Percentiles rank a stretch among this genome's conserved stretches.
Evolutionary conservation across 2,329 filamentous ascomycete species (phyloP).

Genomic region (Geoglossum cookeanum): DNA sequence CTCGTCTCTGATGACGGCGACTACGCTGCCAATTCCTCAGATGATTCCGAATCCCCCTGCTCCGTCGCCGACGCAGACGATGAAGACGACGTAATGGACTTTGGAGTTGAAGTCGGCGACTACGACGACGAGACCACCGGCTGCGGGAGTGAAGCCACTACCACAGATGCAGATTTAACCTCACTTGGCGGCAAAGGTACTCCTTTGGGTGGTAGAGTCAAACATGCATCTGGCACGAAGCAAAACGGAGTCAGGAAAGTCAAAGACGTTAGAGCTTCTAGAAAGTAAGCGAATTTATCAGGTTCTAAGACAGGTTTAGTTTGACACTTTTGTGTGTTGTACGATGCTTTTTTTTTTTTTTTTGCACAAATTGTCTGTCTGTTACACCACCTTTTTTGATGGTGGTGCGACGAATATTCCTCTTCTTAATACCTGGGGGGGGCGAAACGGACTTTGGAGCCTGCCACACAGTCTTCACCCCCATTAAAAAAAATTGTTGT

Average conservation of each 20-base stretch:
- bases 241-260: not conserved
- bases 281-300: not conserved
- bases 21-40: conserved; percentile 49
- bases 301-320: not conserved
- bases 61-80: conserved; percentile 32
- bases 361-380: too few relatives aligned
- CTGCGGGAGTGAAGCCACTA: conserved; percentile 9
- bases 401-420: too few relatives aligned
- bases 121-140: conserved; percentile 20
- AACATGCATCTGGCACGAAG: not conserved
- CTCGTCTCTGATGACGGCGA: conserved; percentile 67
- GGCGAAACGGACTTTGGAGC: too few relatives aligned
- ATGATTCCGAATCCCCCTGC: conserved; percentile 33
- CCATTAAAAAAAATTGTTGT: too few relatives aligned
- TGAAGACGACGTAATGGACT: conserved; percentile 26
- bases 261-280: not conserved
- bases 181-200: not conserved
- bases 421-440: too few relatives aligned
- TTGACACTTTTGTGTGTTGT: not conserved
- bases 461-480: too few relatives aligned
- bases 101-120: conserved; percentile 24
- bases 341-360: not conserved
- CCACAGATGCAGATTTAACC: conserved; percentile 14
- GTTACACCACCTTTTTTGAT: too few relatives aligned
- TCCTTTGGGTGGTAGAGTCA: not conserved